Percentiles rank a stretch among this genome's conserved stretches.
Conservation (phyloP, 768 basidiomycete genomes). For the Hypholoma sublateritium region DNA sequence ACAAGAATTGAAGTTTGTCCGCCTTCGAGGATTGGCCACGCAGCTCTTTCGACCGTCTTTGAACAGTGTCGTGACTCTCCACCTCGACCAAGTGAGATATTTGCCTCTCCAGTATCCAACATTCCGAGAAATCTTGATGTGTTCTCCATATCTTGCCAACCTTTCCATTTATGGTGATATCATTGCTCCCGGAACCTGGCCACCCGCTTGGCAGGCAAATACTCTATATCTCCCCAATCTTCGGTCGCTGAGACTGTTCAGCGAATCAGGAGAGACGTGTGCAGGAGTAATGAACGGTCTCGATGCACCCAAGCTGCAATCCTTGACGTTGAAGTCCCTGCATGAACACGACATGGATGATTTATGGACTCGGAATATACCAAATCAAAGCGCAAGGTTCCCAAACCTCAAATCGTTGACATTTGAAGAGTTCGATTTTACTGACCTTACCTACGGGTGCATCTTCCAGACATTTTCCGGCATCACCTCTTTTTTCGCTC, state of each 20-base stretch:
- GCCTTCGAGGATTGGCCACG: slow-evolving; percentile 44
- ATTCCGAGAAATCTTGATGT: slow-evolving; percentile 35
- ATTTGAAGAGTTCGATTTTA: slow-evolving; percentile 43
- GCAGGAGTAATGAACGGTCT: slow-evolving; percentile 38
- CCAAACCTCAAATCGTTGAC: slow-evolving; percentile 34
- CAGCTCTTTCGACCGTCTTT: slow-evolving; percentile 39
- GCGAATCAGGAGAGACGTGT: slow-evolving; percentile 35
- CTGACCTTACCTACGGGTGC: slow-evolving; percentile 25
- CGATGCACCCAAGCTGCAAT: slow-evolving; percentile 36
- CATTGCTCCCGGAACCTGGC: slow-evolving; percentile 27
- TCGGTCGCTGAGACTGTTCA: slow-evolving; percentile 40
- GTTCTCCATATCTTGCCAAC: slow-evolving; percentile 32
- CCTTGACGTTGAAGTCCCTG: slow-evolving; percentile 41
- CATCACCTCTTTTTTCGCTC: slow-evolving; percentile 31
- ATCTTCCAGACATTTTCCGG: slow-evolving; percentile 33
- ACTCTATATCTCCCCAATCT: slow-evolving; percentile 34
- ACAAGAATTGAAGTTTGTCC: slow-evolving; percentile 32
- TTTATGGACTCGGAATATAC: slow-evolving; percentile 29
- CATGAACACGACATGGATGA: slow-evolving; percentile 41
- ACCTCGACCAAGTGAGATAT: slow-evolving; percentile 41
- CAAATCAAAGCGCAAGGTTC: slow-evolving; percentile 24
- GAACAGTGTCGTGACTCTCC: slow-evolving; percentile 34
- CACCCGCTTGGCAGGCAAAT: slow-evolving; percentile 12
- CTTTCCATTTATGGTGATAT: slow-evolving; percentile 48
- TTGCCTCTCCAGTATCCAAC: slow-evolving; percentile 34